phyloP scores from a whole-genome alignment of 352 stramenopile species.

The Pythium dissimile region DNA sequence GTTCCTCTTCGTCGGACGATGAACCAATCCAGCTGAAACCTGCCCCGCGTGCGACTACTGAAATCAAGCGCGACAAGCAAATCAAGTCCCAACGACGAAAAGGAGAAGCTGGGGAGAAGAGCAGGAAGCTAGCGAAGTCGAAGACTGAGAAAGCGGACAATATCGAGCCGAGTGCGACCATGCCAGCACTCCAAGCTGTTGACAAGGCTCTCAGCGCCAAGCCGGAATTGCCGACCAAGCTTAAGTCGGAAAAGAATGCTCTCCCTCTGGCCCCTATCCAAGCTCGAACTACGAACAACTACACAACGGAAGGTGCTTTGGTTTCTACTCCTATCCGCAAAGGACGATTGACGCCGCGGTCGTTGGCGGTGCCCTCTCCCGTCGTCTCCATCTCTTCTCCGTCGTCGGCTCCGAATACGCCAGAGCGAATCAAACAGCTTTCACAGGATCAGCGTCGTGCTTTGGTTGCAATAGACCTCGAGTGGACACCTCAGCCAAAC shows the following conservation, averaged over 20 bases:
- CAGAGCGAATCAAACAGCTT: constrained; percentile 27
- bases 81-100: not conserved
- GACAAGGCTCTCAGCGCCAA: too few relatives aligned
- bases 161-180: not conserved
- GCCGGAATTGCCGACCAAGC: not conserved
- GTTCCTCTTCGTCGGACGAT: not conserved
- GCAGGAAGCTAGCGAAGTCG: not conserved
- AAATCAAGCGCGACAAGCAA: not conserved
- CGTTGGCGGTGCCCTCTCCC: constrained; percentile 36
- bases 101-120: not conserved
- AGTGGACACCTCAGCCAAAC: constrained; percentile 41
- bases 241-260: not conserved
- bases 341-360: not conserved
- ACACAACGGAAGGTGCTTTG: not conserved
- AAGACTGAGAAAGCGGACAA: not conserved
- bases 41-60: not conserved
- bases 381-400: constrained; percentile 71
- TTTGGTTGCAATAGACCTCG: constrained; percentile 33
- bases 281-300: not conserved
- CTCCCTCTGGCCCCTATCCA: not conserved
- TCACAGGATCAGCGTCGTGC: constrained; percentile 6
- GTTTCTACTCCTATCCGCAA: constrained; percentile 10
- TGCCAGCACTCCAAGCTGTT: not conserved
- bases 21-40: constrained; percentile 7
- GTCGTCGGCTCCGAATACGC: constrained; percentile 65